phyloP scores from a whole-genome alignment of 116 monocot genomes.

The Trichopus zeylanicus region DNA sequence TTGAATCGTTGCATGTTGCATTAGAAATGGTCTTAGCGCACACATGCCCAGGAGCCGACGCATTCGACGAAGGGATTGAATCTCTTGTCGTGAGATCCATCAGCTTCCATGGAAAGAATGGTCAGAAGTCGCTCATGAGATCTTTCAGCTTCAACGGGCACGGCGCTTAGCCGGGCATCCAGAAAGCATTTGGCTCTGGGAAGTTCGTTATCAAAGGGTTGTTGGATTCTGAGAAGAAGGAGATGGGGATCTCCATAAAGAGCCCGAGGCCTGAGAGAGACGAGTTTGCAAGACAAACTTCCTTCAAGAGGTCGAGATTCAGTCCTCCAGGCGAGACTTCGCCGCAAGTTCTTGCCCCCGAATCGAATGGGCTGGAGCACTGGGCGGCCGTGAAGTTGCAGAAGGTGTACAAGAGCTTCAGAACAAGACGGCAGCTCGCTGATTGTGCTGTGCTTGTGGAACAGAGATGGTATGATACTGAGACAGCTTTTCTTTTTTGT shows the following conservation, averaged over 20 bases:
- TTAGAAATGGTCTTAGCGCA: constrained; percentile 31
- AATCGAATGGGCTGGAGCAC: constrained; percentile 35
- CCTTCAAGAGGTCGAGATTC: constrained; percentile 15
- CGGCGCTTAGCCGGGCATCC: constrained; percentile 17
- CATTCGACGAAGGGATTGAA: constrained; percentile 38
- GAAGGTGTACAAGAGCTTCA: constrained; percentile 92
- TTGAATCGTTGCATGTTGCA: no score
- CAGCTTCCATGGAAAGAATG: constrained; percentile 23
- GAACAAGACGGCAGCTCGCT: constrained; percentile 92
- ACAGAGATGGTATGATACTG: constrained; percentile 57
- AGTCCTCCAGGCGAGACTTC: neutral
- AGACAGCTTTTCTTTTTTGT: neutral
- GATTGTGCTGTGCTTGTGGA: constrained; percentile 94
- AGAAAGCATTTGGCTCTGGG: constrained; percentile 42
- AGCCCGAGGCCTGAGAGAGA: constrained; percentile 7
- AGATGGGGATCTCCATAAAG: constrained; percentile 23
- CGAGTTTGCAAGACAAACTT: constrained; percentile 2
- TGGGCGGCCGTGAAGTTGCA: constrained; percentile 78
- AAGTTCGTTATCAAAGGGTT: constrained; percentile 49
- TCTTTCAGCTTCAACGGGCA: constrained; percentile 44
- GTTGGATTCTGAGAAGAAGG: constrained; percentile 50
- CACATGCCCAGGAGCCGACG: constrained; percentile 31
- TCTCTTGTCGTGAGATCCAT: constrained; percentile 33
- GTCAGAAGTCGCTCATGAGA: constrained; percentile 14
- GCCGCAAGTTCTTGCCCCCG: neutral